Evolutionary conservation across 2,329 filamentous ascomycete genomes (phyloP), one percentile per base, ranked within the genome.

Genomic region (Curvularia eragrostidis): DNA sequence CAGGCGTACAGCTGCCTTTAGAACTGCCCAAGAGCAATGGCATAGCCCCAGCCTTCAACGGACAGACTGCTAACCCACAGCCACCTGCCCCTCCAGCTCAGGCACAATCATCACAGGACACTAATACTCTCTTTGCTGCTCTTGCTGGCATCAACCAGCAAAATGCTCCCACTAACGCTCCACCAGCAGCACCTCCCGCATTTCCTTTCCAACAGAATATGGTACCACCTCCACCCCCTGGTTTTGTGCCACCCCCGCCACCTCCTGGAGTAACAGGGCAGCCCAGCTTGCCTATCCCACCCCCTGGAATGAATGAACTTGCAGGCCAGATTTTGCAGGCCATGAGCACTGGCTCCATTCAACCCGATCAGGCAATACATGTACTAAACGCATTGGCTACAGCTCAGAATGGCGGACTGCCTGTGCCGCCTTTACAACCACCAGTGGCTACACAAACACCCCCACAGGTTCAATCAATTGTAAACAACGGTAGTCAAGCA

Each of bases 311-410:
- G 41, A 67, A 68, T 61, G 68, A 72, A 34, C 48, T 76, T 46
- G 67, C 70, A 63, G 56, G 58, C 26, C 73, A 74, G 50, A 71
- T 77, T 48, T 49, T 76, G 32, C 72, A 74, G 52, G 73, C 70
- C 36, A 73, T 76, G 64, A 68, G 65, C 49, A 60, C 62, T 47
- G 73, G 74, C n/a, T 57, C 66, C 18, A 73, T 77, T 18, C 63
- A 67, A 21, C 65, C 69, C 58, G 72, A 75, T n/a, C 73, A 75
- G 63, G 74, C 67, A 46, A 63, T 72, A 53, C 71, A 73, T 52
- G 66, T 74, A 61, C 54, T 76, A 50, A 71, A 70, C 58, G 67
- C 68, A 34, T 52, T 75, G 47, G 66, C 65, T 38, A 64, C 67
- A 48, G 63, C 68, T 51, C 66, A 70, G 42, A 67, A 65, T 53